phyloP scores from a whole-genome alignment of 306 rosid genomes.

The Corylus americana region DNA sequence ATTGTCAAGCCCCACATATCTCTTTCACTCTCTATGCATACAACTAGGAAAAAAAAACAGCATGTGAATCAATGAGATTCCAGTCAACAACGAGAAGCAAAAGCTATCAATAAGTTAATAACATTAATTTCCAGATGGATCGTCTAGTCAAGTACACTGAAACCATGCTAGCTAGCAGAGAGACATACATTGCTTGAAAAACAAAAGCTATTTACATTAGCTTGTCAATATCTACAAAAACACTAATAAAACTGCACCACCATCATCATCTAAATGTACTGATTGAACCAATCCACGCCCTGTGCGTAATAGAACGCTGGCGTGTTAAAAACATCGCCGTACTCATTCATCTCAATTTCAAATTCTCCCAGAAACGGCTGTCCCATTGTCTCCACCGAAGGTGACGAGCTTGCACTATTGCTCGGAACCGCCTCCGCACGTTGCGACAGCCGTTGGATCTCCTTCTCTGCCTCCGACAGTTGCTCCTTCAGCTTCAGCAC shows the following conservation, averaged over 20 bases:
- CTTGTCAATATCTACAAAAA: conserved; percentile 59
- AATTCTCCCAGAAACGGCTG: conserved; percentile 67
- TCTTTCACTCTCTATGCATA: too few species aligned
- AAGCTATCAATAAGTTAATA: neutral
- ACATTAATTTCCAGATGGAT: neutral
- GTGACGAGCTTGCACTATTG: conserved; percentile 63
- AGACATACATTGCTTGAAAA: neutral
- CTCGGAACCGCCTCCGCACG: conserved; percentile 40
- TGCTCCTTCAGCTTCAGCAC: conserved; percentile 60
- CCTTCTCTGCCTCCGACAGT: conserved; percentile 58
- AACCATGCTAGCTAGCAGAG: neutral
- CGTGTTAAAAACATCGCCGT: conserved; percentile 43
- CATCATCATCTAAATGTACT: conserved; percentile 34
- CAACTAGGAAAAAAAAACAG: too few species aligned
- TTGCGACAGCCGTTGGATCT: conserved; percentile 52
- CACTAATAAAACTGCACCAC: neutral
- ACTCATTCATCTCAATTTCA: conserved; percentile 55
- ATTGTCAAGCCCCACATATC: too few species aligned
- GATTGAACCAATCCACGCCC: conserved; percentile 67
- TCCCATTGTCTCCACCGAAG: conserved; percentile 50
- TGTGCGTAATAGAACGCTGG: conserved; percentile 41
- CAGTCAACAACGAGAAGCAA: too few species aligned
- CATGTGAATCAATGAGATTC: too few species aligned
- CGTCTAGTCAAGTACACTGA: neutral
- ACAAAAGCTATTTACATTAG: conserved; percentile 40